A percentile compares a stretch with the other conserved stretches of the same genome.
phyloP scores from a whole-genome alignment of 352 stramenopile genomes.

The Phytophthora capsici region DNA sequence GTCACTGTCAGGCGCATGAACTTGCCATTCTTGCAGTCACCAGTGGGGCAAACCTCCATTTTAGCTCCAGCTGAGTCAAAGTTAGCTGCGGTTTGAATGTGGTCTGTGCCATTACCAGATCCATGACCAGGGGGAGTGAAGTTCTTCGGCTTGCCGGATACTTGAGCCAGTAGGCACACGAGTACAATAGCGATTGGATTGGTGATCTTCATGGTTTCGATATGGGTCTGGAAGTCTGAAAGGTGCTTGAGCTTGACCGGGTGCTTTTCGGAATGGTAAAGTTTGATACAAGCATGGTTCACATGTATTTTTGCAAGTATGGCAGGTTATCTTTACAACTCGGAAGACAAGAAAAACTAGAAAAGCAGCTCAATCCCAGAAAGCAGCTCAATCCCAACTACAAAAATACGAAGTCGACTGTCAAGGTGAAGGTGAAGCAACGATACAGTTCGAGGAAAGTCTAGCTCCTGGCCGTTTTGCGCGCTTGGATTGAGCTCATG shows the following conservation, averaged over 20 bases:
- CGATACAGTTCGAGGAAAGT: constrained; percentile 15
- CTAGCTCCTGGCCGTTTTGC: constrained; percentile 16
- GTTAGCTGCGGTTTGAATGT: constrained; percentile 44
- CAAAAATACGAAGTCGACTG: background rate
- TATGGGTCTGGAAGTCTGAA: background rate
- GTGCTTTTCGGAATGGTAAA: constrained; percentile 23
- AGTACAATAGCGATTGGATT: constrained; percentile 14
- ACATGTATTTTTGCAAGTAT: too few species aligned
- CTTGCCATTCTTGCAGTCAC: constrained; percentile 82
- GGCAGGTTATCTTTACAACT: too few species aligned
- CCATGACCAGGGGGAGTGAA: constrained; percentile 8
- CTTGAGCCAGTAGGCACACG: constrained; percentile 14
- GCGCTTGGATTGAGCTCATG: background rate
- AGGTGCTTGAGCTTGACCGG: background rate
- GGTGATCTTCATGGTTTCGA: constrained; percentile 29
- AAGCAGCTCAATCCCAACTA: too few species aligned
- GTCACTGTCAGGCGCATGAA: constrained; percentile 91
- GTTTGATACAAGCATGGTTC: too few species aligned
- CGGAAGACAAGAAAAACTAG: too few species aligned
- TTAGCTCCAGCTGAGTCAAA: constrained; percentile 40
- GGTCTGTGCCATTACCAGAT: background rate
- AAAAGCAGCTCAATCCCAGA: too few species aligned
- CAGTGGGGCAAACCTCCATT: constrained; percentile 51
- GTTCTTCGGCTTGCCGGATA: constrained; percentile 6
- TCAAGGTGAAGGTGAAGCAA: constrained; percentile 15